phyloP scores from a whole-genome alignment of 2,329 filamentous ascomycete species.

The Alternaria panax region DNA sequence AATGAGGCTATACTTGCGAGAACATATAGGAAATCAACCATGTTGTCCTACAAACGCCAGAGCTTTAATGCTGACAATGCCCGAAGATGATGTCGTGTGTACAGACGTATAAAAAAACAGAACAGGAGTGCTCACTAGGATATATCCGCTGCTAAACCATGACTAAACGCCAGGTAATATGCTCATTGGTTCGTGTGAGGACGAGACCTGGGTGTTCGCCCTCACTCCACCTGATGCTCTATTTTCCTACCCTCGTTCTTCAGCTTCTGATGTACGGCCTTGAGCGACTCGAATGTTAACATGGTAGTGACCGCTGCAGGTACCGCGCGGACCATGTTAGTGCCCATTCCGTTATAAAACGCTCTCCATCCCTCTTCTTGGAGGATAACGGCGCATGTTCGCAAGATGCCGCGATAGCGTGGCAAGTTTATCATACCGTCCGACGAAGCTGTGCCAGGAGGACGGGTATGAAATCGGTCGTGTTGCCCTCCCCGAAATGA shows the following conservation, averaged over 20 bases:
- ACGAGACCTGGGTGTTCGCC: background rate
- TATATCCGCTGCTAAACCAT: constrained; percentile 22
- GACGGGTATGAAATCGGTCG: constrained; percentile 53
- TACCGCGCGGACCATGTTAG: constrained; percentile 95
- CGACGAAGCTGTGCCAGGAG: constrained; percentile 57
- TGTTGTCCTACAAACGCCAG: constrained; percentile 26
- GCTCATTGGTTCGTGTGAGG: constrained; percentile 7
- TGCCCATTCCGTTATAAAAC: constrained; percentile 96
- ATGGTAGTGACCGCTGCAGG: constrained; percentile 97
- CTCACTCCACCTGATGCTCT: constrained; percentile 21
- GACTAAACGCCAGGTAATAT: constrained; percentile 28
- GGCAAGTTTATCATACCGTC: constrained; percentile 64
- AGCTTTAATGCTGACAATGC: constrained; percentile 28
- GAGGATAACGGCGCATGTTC: constrained; percentile 84
- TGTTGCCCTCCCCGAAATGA: constrained; percentile 52
- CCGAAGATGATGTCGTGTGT: constrained; percentile 31
- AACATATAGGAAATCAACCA: background rate
- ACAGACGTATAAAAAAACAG: constrained; percentile 28
- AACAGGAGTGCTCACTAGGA: constrained; percentile 29
- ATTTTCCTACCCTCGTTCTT: constrained; percentile 60
- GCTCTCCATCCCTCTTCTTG: constrained; percentile 93
- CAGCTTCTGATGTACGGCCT: constrained; percentile 58
- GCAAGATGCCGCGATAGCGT: constrained; percentile 78
- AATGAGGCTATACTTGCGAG: constrained; percentile 6
- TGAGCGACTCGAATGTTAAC: constrained; percentile 89